Conservation (phyloP, 1,139 yeast genomes). For the Lodderomyces beijingensis region DNA sequence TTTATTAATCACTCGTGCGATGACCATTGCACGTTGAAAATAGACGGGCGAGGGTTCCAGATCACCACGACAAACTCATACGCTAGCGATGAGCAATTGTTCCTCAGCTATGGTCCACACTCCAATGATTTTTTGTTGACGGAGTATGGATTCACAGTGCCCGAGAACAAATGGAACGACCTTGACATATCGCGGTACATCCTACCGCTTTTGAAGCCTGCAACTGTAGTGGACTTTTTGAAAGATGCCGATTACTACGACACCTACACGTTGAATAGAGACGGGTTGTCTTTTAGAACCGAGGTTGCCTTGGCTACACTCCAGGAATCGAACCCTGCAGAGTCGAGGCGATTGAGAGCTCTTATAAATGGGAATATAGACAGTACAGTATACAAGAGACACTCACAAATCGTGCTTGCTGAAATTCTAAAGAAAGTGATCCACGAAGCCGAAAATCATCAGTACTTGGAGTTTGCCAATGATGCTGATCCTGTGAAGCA, state of each 20-base stretch:
- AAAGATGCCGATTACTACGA: slow-evolving; percentile 55
- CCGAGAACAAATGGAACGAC: slow-evolving; percentile 61
- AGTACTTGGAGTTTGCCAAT: slow-evolving; percentile 16
- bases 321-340: slow-evolving; percentile 40
- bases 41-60: slow-evolving; percentile 47
- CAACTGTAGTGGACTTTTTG: slow-evolving; percentile 34
- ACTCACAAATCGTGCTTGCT: slow-evolving; percentile 25
- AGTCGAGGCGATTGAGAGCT: slow-evolving; percentile 26
- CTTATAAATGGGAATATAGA: slow-evolving; percentile 40
- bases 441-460: slow-evolving; percentile 18
- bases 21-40: slow-evolving; percentile 49
- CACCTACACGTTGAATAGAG: slow-evolving; percentile 60
- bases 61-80: slow-evolving; percentile 41
- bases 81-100: slow-evolving; percentile 52
- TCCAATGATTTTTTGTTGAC: slow-evolving; percentile 73
- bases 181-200: slow-evolving; percentile 55
- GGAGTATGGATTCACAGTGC: slow-evolving; percentile 79
- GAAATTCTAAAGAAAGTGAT: slow-evolving; percentile 30
- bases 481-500: slow-evolving; percentile 13
- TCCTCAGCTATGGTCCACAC: slow-evolving; percentile 83
- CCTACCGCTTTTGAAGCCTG: slow-evolving; percentile 27
- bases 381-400: slow-evolving; percentile 35
- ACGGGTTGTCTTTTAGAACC: slow-evolving; percentile 64
- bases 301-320: slow-evolving; percentile 68
- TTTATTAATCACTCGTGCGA: slow-evolving; percentile 71